Percentiles rank a stretch among this genome's conserved stretches.
These are phyloP conservation scores for Russula sp. DNA, from an alignment of 768 basidiomycete species.

Conservation along the genomic window DNA sequence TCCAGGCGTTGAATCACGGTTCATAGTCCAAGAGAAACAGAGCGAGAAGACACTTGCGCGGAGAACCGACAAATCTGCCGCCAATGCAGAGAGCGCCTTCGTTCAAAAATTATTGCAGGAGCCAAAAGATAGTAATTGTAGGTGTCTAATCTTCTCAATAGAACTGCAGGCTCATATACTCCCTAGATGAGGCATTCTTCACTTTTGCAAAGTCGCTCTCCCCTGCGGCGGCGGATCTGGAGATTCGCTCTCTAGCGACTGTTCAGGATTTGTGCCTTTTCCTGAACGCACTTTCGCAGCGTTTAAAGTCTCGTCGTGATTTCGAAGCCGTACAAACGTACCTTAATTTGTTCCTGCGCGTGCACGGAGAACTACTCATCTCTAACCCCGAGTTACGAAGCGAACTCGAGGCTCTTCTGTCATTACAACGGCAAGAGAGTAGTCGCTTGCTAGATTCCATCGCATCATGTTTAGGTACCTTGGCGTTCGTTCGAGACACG, in stretches of 20 bases:
- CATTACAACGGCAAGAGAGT: constrained; percentile 71
- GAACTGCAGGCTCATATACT: constrained; percentile 7
- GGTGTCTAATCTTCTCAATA: constrained; percentile 31
- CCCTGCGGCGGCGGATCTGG: constrained; percentile 87
- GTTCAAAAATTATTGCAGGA: constrained; percentile 55
- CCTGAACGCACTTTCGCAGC: constrained; percentile 62
- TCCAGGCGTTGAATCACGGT: constrained; percentile 79
- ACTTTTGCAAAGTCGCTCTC: constrained; percentile 77
- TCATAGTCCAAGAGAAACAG: constrained; percentile 50
- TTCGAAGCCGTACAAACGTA: constrained; percentile 94
- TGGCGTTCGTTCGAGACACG: constrained; percentile 69
- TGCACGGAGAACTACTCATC: constrained; percentile 79
- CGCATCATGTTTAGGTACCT: constrained; percentile 64
- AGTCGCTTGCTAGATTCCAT: constrained; percentile 70
- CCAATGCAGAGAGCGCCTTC: constrained; percentile 61
- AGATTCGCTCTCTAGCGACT: constrained; percentile 72
- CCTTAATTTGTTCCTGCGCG: constrained; percentile 73
- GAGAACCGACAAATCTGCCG: constrained; percentile 47
- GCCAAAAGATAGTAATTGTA: constrained; percentile 59
- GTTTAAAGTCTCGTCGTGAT: constrained; percentile 75
- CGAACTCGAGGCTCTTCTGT: constrained; percentile 52
- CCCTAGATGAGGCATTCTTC: constrained; percentile 79
- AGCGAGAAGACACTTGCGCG: constrained; percentile 41
- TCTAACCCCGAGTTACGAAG: constrained; percentile 57
- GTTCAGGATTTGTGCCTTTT: constrained; percentile 61